Base-by-base conservation (phyloP, 2,329 filamentous ascomycete species). In the Whalleya microplaca region DNA sequence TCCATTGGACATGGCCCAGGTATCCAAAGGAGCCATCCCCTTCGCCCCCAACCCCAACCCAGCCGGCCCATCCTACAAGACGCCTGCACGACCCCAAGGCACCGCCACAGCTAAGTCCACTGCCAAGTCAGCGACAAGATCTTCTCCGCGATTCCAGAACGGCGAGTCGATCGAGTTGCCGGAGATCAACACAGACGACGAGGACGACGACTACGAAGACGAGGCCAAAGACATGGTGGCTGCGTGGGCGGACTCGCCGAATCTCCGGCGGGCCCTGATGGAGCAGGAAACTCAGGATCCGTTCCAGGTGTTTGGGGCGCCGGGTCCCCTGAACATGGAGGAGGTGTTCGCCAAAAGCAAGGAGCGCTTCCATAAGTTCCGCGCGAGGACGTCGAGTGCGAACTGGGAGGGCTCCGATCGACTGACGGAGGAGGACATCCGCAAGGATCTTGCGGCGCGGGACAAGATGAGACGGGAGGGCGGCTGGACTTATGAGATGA, bases 151-250 rank as follows among this genome's bases (percentile, higher is more conserved):
- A 50, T 96, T 96, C 75, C 90, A 89, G 59, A 94, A 92, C 65
- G 92, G 93, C 58, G 95, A 99, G 56, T 85, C 84, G 49, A 97
- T 99, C 67, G 89, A 95, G 64, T 84, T 99, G 2, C 94, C 95
- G 0, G 95, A 99, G 65, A 98, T 99, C 65, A 87, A 92, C 62
- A 98, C 95, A 1, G 96, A 99, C 71, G 92, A 92, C 27, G 93
- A 96, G 67, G 91, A 96, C 56, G 90, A 94, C 47, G 90, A 94
- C 5, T 84, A 89, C 41, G 84, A 85, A 14, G 77, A 77, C 6
- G 76, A 77, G 32, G 82, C 81, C 32, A 77, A 77, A 46, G 73
- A 81, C 46, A 86, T 91, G 51, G 84, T 91, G 16, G 90, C 92
- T 2, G 84, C 86, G 7, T 99, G 95, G 95, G 92, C 92, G 3